Percentiles rank a stretch among this genome's conserved stretches.
Evolutionary conservation across 2,329 filamentous ascomycete genomes (phyloP).

Genomic region (Pseudocercospora fijiensis): DNA sequence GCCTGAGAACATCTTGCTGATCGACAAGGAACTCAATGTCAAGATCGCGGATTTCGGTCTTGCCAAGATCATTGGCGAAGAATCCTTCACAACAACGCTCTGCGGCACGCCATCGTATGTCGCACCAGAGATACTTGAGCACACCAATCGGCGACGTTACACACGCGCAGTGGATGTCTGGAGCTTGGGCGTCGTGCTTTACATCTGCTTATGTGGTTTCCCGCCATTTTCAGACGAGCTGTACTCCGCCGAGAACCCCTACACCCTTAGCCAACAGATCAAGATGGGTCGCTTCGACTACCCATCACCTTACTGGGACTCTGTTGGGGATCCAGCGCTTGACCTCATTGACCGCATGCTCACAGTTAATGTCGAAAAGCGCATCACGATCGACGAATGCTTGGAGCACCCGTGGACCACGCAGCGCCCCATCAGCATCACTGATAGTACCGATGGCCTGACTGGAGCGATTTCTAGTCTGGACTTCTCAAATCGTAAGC

Average conservation of each 20-base stretch:
- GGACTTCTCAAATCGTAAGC: constrained; percentile 79
- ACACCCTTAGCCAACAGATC: constrained; percentile 84
- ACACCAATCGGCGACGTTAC: constrained; percentile 78
- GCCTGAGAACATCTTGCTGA: constrained; percentile 89
- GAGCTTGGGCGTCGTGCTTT: constrained; percentile 96
- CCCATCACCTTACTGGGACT: constrained; percentile 93
- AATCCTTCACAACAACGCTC: constrained; percentile 94
- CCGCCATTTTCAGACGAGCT: constrained; percentile 96
- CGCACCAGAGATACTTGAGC: constrained; percentile 89
- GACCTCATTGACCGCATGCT: constrained; percentile 96
- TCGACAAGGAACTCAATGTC: constrained; percentile 78
- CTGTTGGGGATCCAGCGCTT: constrained; percentile 79
- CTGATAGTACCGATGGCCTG: constrained; percentile 88
- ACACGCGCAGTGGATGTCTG: constrained; percentile 94
- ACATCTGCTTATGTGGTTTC: constrained; percentile 95
- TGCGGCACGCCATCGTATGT: constrained; percentile 90
- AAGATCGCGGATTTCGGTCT: constrained; percentile 96
- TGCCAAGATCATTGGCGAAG: constrained; percentile 97
- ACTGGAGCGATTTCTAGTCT: constrained; percentile 81
- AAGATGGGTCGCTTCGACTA: constrained; percentile 88
- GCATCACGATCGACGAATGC: constrained; percentile 87
- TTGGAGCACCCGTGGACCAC: constrained; percentile 88
- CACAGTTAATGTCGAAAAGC: constrained; percentile 76
- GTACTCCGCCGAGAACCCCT: constrained; percentile 72
- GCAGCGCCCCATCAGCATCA: constrained; percentile 38